Evolutionary conservation across 345 rosid genomes (phyloP).

Genomic region (Toxicodendron radicans): DNA sequence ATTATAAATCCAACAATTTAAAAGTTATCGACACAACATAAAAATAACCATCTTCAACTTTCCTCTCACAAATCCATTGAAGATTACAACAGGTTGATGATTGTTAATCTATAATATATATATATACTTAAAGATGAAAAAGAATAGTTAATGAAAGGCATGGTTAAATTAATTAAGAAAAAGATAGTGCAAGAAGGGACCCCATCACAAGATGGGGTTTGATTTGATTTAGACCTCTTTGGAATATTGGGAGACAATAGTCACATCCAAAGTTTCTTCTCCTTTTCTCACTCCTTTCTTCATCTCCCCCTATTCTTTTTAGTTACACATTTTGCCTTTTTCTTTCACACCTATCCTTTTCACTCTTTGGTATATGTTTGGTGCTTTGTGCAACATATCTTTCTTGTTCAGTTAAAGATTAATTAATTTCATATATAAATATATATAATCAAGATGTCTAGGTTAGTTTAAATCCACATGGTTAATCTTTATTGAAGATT

Average conservation of each 20-base stretch:
- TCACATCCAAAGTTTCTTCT: slow-evolving; percentile 46
- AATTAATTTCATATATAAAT: too few relatives aligned
- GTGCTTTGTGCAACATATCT: neutral
- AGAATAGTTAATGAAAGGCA: neutral
- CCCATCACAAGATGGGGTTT: slow-evolving; percentile 33
- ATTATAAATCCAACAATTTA: too few relatives aligned
- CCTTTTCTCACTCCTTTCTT: slow-evolving; percentile 15
- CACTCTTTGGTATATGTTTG: slow-evolving; percentile 26
- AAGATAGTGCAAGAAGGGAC: slow-evolving; percentile 38
- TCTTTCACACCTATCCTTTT: slow-evolving; percentile 33
- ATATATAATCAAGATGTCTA: too few relatives aligned
- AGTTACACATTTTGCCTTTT: slow-evolving; percentile 27
- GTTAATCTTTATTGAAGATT: too few relatives aligned
- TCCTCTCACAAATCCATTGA: too few relatives aligned
- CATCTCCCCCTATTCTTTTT: slow-evolving; percentile 23
- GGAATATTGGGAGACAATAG: slow-evolving; percentile 51
- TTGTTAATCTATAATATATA: too few relatives aligned
- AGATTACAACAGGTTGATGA: too few relatives aligned
- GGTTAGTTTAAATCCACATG: too few relatives aligned
- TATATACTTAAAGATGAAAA: too few relatives aligned
- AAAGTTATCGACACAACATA: too few relatives aligned
- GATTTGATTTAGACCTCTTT: slow-evolving; percentile 38
- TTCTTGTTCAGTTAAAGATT: too few relatives aligned
- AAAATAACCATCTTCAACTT: too few relatives aligned
- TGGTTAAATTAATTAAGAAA: neutral